Evolutionary conservation across 1,139 yeast species (phyloP).

Genomic region (Casaregolazyma suthepensis): DNA sequence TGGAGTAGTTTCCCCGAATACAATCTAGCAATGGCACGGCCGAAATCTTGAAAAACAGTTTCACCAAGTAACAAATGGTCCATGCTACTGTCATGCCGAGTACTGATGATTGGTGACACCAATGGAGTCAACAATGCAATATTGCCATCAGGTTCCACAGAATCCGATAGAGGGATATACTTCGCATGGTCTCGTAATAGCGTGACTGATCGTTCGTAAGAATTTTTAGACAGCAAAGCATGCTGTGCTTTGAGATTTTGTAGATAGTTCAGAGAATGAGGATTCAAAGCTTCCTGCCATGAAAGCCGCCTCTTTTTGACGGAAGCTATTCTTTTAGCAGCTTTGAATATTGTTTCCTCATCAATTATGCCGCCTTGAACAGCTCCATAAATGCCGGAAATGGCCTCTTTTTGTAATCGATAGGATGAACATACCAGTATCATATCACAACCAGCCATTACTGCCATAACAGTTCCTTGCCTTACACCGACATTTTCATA

Average conservation of each 20-base stretch:
- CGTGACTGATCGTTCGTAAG: slow-evolving; percentile 52
- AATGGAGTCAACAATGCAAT: slow-evolving; percentile 51
- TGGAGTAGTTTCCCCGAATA: slow-evolving; percentile 47
- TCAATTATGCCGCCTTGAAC: slow-evolving; percentile 48
- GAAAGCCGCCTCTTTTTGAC: slow-evolving; percentile 42
- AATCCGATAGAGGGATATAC: slow-evolving; percentile 47
- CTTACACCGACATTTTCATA: slow-evolving; percentile 60
- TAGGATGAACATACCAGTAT: slow-evolving; percentile 58
- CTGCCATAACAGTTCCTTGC: slow-evolving; percentile 59
- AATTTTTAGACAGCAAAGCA: slow-evolving; percentile 40
- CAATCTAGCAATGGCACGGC: slow-evolving; percentile 24
- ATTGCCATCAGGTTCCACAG: slow-evolving; percentile 33
- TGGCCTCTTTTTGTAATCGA: slow-evolving; percentile 54
- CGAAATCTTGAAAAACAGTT: slow-evolving; percentile 46
- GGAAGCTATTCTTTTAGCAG: slow-evolving; percentile 42
- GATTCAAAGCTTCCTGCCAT: slow-evolving; percentile 45
- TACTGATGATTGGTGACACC: slow-evolving; percentile 39
- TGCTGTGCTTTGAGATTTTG: slow-evolving; percentile 40
- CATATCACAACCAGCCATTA: slow-evolving; percentile 61
- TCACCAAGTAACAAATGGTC: slow-evolving; percentile 45
- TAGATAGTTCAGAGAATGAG: slow-evolving; percentile 28
- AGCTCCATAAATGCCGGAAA: slow-evolving; percentile 50
- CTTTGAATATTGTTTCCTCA: slow-evolving; percentile 40
- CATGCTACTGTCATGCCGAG: slow-evolving; percentile 21
- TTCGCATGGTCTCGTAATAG: slow-evolving; percentile 51